Evolutionary conservation across 345 rosid species (phyloP).

Genomic region (Hibiscus syriacus): DNA sequence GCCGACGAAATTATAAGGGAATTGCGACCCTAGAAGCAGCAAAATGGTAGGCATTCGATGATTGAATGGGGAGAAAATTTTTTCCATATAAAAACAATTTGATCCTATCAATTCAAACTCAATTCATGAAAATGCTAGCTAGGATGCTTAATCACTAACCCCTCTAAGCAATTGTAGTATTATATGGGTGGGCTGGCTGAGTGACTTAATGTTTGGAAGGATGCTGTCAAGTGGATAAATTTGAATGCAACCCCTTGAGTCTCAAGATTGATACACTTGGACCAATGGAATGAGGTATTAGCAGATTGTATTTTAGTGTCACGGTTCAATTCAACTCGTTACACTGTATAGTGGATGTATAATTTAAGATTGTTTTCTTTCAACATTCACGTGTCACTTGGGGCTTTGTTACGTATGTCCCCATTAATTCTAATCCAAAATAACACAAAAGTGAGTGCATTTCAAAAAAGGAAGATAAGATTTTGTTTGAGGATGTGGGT

Average conservation of each 20-base stretch:
- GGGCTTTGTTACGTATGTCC: too few relatives aligned
- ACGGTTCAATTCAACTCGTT: too few relatives aligned
- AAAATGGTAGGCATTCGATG: not conserved
- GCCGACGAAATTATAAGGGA: not conserved
- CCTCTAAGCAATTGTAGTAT: not conserved
- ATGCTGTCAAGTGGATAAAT: not conserved
- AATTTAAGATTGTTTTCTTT: too few relatives aligned
- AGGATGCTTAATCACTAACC: not conserved
- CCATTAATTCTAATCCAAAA: too few relatives aligned
- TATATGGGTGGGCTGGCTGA: not conserved
- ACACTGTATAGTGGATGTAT: too few relatives aligned
- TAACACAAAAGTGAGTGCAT: too few relatives aligned
- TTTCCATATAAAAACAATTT: not conserved
- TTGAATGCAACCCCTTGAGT: not conserved
- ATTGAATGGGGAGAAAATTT: not conserved
- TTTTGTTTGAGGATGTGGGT: too few relatives aligned
- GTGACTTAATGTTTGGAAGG: not conserved
- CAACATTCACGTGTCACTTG: too few relatives aligned
- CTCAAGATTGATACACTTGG: not conserved
- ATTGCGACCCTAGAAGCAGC: not conserved
- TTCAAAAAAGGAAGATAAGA: too few relatives aligned
- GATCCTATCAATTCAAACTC: conserved; percentile 4
- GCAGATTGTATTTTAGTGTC: not conserved
- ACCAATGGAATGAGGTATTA: too few relatives aligned
- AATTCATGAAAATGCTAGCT: not conserved